Base-by-base conservation (phyloP, 805 yeast species). In the Brettanomyces bruxellensis region DNA sequence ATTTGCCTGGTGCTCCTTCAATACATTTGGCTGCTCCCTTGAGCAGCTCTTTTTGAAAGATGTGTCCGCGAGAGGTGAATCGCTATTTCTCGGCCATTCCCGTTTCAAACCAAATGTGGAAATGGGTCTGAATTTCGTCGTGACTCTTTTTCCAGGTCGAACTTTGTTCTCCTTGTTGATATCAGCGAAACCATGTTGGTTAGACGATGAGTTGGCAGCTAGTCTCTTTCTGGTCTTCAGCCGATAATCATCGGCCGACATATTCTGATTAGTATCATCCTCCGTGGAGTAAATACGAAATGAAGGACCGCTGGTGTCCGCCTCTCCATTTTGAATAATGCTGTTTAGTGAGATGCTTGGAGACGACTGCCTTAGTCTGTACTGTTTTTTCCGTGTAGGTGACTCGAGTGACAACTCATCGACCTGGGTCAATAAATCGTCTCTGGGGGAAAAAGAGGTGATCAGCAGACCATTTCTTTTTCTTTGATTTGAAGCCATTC, bases 301-400 rank as follows among this genome's bases (percentile, higher is more conserved):
- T 9, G 38, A 35, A 35, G 38, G 38, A 18, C 23, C 13, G 23
- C n/a, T 35, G 23, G 23, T n/a, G 2, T 35, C 23, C 7, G 38
- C 13, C 13, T 35, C 34, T n/a, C 23, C 44, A 25, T 39, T 43
- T 6, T 39, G 28, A 11, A 45, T 14, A 11, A 22, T 34, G 34
- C 44, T 45, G 34, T 34, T 40, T 11, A 45, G 40, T 8, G 44
- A 34, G 5, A 45, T 14, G 34, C 25, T 45, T 7, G 47, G 43
- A 6, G 44, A 39, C 9, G 44, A 40, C 8, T 28, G n/a, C n/a
- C 40, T 40, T 4, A 44, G 5, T 12, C 40, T n/a, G 13, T 43
- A 44, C 24, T 11, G n/a, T 23, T 39, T 18, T 12, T 36, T 39
- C 32, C 32, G 7, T 9, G 7, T 28, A 9, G 32, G 32, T 6